Conservation (phyloP, 116 monocot genomes). For the Phalaenopsis hybrid region DNA sequence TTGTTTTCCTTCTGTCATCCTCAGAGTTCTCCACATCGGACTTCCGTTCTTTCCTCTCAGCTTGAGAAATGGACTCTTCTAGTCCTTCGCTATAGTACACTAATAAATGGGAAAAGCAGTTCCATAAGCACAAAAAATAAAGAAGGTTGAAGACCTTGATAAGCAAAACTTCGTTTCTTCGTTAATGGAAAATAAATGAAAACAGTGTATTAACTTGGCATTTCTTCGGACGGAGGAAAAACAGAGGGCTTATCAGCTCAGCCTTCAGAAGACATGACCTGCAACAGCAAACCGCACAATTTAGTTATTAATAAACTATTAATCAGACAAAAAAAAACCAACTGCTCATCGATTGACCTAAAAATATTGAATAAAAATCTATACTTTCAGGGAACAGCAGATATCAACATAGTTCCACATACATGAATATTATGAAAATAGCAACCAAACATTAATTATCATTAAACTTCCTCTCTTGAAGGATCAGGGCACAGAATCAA, state of each 20-base stretch:
- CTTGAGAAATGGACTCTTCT: slow-evolving; percentile 8
- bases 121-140: background rate
- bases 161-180: background rate
- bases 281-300: background rate
- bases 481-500: background rate
- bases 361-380: background rate
- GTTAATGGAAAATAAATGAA: background rate
- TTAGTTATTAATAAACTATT: no score
- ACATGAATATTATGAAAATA: background rate
- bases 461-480: background rate
- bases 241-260: background rate
- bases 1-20: slow-evolving; percentile 47
- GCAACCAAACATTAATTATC: background rate
- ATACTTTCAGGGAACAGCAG: background rate
- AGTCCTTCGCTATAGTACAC: background rate
- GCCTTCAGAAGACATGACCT: slow-evolving; percentile 3
- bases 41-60: slow-evolving; percentile 33
- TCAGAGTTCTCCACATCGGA: slow-evolving; percentile 47
- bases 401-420: background rate
- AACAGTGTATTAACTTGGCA: background rate
- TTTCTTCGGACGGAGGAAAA: background rate
- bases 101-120: background rate
- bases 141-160: background rate
- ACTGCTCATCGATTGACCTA: background rate
- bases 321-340: background rate